These are phyloP conservation scores for Globisporangium lucens DNA, from an alignment of 352 stramenopile genomes.

Conservation along the genomic window DNA sequence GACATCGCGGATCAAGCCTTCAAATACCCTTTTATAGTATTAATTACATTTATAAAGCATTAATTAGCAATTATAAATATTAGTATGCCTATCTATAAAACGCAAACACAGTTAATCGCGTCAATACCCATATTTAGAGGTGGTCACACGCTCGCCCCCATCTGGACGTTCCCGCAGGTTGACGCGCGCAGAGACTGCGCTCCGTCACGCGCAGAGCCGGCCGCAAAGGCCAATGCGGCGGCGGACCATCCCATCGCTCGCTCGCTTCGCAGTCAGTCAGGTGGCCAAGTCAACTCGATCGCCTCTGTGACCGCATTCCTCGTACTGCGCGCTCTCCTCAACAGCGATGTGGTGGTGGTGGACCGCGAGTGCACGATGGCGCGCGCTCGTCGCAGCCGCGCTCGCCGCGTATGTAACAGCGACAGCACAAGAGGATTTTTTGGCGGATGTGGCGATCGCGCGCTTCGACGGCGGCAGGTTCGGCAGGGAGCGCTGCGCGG, in stretches of 20 bases:
- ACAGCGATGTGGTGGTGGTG: slow-evolving; percentile 4
- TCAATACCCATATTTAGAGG: background rate
- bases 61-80: background rate
- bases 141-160: background rate
- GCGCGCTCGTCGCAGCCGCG: background rate
- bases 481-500: slow-evolving; percentile 1
- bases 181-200: background rate
- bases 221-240: background rate
- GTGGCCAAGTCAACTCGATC: background rate
- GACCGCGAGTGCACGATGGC: background rate
- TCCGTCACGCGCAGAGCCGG: background rate
- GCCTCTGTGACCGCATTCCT: background rate
- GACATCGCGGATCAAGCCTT: background rate
- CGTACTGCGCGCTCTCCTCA: background rate
- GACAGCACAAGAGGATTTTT: background rate
- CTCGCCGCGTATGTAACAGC: background rate
- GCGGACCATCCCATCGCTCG: background rate
- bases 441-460: background rate
- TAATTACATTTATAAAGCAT: background rate
- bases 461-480: slow-evolving; percentile 9
- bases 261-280: background rate
- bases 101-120: background rate
- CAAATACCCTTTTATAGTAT: background rate
- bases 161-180: background rate
- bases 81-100: background rate